Evolutionary conservation across 257 asterid genomes (phyloP).

Genomic region (Penstemon davidsonii): DNA sequence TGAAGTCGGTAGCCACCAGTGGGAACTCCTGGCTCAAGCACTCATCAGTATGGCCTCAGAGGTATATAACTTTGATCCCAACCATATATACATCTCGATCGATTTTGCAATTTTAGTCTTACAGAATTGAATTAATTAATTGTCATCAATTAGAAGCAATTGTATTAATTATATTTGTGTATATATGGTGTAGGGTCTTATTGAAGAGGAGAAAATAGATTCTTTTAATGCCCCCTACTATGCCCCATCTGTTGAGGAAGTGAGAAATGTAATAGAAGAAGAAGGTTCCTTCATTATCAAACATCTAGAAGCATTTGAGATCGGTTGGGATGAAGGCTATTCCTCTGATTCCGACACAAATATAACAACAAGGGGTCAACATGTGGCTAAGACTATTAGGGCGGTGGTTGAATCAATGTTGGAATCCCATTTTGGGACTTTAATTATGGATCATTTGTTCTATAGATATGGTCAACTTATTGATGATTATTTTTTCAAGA

Average conservation of each 20-base stretch:
- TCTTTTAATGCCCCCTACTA: conserved; percentile 64
- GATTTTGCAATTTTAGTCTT: too few species aligned
- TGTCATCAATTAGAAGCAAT: too few species aligned
- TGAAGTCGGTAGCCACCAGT: conserved; percentile 52
- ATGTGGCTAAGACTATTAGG: conserved; percentile 46
- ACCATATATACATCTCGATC: too few species aligned
- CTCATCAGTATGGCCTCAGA: conserved; percentile 49
- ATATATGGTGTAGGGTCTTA: conserved; percentile 31
- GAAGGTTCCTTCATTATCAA: conserved; percentile 54
- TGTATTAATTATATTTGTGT: not conserved
- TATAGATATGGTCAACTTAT: conserved; percentile 36
- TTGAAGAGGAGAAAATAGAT: conserved; percentile 46
- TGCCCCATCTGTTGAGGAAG: conserved; percentile 56
- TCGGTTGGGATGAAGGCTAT: conserved; percentile 49
- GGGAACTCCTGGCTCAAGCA: conserved; percentile 69
- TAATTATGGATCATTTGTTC: conserved; percentile 55
- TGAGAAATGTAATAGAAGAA: conserved; percentile 33
- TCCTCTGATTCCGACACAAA: not conserved
- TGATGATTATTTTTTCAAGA: conserved; percentile 39
- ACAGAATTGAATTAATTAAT: too few species aligned
- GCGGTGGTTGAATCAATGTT: conserved; percentile 73
- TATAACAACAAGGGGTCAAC: conserved; percentile 35
- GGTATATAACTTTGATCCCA: conserved; percentile 31
- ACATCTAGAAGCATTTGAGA: conserved; percentile 34
- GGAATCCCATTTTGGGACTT: conserved; percentile 47